Evolutionary conservation across 768 basidiomycete species (phyloP).

Genomic region (Naganishia vishniacii): DNA sequence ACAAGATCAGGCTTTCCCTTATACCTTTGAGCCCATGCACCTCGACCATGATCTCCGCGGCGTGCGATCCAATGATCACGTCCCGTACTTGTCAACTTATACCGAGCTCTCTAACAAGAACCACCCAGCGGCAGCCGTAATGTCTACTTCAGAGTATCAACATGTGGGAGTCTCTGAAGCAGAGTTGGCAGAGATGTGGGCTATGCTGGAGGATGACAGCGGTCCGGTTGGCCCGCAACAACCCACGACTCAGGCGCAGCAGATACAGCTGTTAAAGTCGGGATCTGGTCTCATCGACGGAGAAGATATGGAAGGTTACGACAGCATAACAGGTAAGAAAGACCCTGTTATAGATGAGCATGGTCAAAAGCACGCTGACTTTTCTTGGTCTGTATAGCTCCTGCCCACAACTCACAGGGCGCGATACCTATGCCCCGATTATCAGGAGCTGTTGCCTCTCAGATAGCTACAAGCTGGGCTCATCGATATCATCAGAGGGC

Average conservation of each 20-base stretch:
- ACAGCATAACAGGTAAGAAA: constrained; percentile 23
- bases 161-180: constrained; percentile 27
- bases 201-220: constrained; percentile 29
- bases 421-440: constrained; percentile 1
- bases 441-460: constrained; percentile 15
- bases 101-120: neutral
- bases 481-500: constrained; percentile 1
- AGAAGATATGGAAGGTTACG: constrained; percentile 17
- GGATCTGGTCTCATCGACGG: neutral
- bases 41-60: constrained; percentile 18
- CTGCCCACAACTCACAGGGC: neutral
- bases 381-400: neutral
- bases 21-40: constrained; percentile 32
- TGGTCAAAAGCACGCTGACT: neutral
- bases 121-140: neutral
- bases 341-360: too few species aligned
- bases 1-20: constrained; percentile 24
- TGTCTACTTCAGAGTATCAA: constrained; percentile 4
- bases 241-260: neutral
- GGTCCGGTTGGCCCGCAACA: neutral
- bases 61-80: neutral
- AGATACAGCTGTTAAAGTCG: neutral
- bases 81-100: neutral
- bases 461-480: constrained; percentile 24
- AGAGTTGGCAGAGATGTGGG: constrained; percentile 37